Evolutionary conservation across 23 red algal genomes (phyloP), one percentile per base, ranked within the genome.

Genomic region (Cyanidium caldarium): DNA sequence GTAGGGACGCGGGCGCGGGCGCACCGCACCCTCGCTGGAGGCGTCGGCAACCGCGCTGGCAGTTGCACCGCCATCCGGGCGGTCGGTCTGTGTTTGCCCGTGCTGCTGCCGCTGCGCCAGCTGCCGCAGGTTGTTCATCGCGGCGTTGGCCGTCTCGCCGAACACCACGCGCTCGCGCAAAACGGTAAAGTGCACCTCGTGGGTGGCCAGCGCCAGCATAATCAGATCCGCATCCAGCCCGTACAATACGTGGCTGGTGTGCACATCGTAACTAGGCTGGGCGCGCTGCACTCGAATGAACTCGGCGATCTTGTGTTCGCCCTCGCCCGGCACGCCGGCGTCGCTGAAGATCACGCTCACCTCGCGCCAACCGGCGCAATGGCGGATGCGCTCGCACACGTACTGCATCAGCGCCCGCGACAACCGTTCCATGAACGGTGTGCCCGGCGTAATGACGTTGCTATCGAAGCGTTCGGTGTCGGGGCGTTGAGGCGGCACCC

Each of bases 141-240:
- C 40, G 15, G 15, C 33, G 33, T 75, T 58, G 43, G 42, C 57
- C 42, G 34, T 35, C 13, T 1, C 69, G 35, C 42, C 77, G 16
- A 66, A 37, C 40, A 82, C 77, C 12, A 94, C 76, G 44, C 76
- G 76, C 66, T 98, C 92, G 10, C 92, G 79, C 39, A 98, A 51
- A 67, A 98, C 77, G 0, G 79, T 82, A 72, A 98, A 98, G 57
- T 98, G 42, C 28, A 75, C 66, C 38, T 98, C 92, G 44, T 98
- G 92, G 0, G 92, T 98, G 2, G 85, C 92, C 68, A 98, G 67
- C 15, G 84, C 92, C 17, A 98, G 57, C 92, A 98, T 98, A 56
- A 98, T 98, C 37, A 98, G 65, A 67, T 98, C 92, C 15, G 92
- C 92, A 67, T 98, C 92, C 58, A 98, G 82, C n/a, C 92, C 92